Base-by-base conservation (phyloP, 2,329 filamentous ascomycete genomes). In the Sclerotinia glacialis region DNA sequence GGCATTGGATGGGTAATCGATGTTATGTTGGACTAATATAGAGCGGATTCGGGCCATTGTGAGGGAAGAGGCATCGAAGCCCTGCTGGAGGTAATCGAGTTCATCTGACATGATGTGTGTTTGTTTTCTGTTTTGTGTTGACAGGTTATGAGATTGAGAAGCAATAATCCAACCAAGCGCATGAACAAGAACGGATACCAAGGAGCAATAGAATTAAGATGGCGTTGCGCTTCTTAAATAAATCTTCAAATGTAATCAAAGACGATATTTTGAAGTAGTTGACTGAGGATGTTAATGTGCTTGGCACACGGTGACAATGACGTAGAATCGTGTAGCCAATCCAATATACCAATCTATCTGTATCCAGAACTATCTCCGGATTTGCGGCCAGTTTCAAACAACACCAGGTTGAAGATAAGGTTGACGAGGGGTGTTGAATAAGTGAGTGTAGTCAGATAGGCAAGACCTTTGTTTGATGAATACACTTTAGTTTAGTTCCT, bases 11-110 rank as follows among this genome's bases (percentile, higher is more conserved):
- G 93, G 89, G 76, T 97, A 98, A 47, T 87, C 80, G 74, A 98
- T 82, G 76, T 93, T 90, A 80, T 99, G 92, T 71, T 88, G 90
- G 74, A 98, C 91, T 67, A 99, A 86, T 71, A 98, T 96, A 59
- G 91, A 94, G 74, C 95, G 91, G 73, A 99, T 83, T 55, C 90
- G 90, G 37, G 95, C 93, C 60, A 98, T 88, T 1, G 93, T 98
- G 70, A 98, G 85, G 70, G 85, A 86, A 75, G 85, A 84, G 26
- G 95, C 88, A 77, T 99, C 92, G 77, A 97, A 98, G 73, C 86
- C 91, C 65, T 91, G 85, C 75, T 93, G 87, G 42, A 98, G 88
- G 77, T 98, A 99, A 72, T 92, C 90, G 40, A 66, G 50, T n/a
- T 66, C 64, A 34, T 67, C 67, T 46, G 65, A 67, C 66, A 69